Conservation (phyloP, 495 filamentous ascomycete species). For the Alectoria sarmentosa region DNA sequence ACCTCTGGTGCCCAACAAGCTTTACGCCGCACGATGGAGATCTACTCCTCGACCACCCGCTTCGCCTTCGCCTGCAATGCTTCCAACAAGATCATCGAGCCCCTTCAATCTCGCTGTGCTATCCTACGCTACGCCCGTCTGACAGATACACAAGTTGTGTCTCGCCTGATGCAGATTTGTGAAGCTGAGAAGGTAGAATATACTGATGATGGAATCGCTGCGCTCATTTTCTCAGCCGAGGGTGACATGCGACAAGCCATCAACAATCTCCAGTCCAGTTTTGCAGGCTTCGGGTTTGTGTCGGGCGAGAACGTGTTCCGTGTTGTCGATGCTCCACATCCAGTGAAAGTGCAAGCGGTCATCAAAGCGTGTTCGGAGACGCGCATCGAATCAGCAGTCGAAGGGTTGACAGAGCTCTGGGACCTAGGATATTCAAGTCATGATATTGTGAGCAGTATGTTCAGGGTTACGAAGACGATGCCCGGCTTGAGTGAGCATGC, state of each 20-base stretch:
- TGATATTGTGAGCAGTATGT: slow-evolving; percentile 99
- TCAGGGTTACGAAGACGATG: slow-evolving; percentile 93
- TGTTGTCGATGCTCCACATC: slow-evolving; percentile 94
- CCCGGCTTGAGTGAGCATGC: slow-evolving; percentile 83
- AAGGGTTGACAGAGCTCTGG: slow-evolving; percentile 88
- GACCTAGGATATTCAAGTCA: slow-evolving; percentile 88
- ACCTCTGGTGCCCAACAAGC: slow-evolving; percentile 95
- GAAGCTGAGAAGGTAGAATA: slow-evolving; percentile 75
- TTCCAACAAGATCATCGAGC: slow-evolving; percentile 99
- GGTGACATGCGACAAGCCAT: slow-evolving; percentile 99
- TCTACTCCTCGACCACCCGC: slow-evolving; percentile 91
- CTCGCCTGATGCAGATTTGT: slow-evolving; percentile 83
- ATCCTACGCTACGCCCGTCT: slow-evolving; percentile 91
- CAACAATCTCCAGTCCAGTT: slow-evolving; percentile 95
- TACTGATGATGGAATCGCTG: slow-evolving; percentile 89
- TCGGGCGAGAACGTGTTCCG: slow-evolving; percentile 97
- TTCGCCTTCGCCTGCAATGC: slow-evolving; percentile 99
- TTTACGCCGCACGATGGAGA: slow-evolving; percentile 95
- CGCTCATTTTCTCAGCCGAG: slow-evolving; percentile 93
- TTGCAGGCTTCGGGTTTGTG: slow-evolving; percentile 94
- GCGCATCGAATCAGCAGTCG: slow-evolving; percentile 79
- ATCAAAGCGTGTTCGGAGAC: slow-evolving; percentile 93
- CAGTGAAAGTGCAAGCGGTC: slow-evolving; percentile 97
- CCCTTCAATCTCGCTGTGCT: slow-evolving; percentile 90
- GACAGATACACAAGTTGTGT: slow-evolving; percentile 87